Conservation (phyloP, 345 rosid genomes). For the Euphorbia lathyris region DNA sequence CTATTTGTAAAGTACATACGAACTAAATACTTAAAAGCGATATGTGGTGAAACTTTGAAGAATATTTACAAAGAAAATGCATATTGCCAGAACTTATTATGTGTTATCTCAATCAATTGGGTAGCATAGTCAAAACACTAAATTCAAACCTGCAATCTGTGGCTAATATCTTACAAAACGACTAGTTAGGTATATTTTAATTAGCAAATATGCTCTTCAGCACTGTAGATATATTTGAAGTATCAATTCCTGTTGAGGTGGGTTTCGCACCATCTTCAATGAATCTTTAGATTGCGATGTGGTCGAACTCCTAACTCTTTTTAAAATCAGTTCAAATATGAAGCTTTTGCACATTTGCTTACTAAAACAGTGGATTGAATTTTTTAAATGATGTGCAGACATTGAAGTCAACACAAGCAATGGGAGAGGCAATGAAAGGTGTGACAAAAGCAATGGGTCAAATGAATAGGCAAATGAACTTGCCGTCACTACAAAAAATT, state of each 20-base stretch:
- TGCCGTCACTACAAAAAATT: constrained; percentile 79
- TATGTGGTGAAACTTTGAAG: not conserved
- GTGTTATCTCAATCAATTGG: not conserved
- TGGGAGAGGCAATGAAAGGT: constrained; percentile 99
- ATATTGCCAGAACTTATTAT: not conserved
- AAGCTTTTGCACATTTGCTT: not conserved
- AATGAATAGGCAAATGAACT: constrained; percentile 91
- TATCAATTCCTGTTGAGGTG: not conserved
- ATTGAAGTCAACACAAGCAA: constrained; percentile 83
- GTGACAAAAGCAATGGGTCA: constrained; percentile 94
- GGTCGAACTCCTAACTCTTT: not conserved
- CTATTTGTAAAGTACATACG: not conserved
- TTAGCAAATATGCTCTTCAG: not conserved
- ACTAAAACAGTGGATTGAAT: not conserved
- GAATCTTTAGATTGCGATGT: not conserved
- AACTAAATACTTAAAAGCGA: not conserved
- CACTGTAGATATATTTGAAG: not conserved
- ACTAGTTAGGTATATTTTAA: not conserved
- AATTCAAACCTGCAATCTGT: not conserved
- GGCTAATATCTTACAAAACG: too few relatives aligned
- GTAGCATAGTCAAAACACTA: not conserved
- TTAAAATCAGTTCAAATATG: not conserved
- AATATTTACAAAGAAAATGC: not conserved
- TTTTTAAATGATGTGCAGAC: constrained; percentile 38
- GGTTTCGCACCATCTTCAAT: not conserved